phyloP scores from a whole-genome alignment of 164 flowering plant species.

The Sedum album region DNA sequence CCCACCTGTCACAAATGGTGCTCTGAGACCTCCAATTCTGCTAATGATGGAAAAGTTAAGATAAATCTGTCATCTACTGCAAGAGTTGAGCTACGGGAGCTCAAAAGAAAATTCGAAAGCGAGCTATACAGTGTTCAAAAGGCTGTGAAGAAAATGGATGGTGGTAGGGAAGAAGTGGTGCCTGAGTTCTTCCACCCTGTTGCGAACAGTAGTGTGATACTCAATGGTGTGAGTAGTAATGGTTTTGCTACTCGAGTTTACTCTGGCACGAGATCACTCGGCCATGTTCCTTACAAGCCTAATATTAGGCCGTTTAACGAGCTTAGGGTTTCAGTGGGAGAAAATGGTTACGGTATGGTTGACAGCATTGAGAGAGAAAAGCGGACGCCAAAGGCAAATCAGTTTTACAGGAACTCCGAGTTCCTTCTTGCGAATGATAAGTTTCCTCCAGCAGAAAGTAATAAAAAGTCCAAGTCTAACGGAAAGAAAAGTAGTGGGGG shows the following conservation, averaged over 20 bases:
- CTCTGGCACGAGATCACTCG: not conserved
- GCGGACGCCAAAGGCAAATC: not conserved
- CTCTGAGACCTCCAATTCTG: not conserved
- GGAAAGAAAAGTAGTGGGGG: not conserved
- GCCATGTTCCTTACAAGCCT: not conserved
- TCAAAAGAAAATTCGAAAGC: not conserved
- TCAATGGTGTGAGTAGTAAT: not conserved
- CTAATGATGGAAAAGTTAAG: not conserved
- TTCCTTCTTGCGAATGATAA: not conserved
- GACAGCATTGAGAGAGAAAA: not conserved
- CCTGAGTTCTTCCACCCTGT: not conserved
- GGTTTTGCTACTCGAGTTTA: not conserved
- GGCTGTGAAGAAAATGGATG: not conserved
- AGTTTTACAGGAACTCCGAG: not conserved
- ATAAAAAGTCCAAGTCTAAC: not conserved
- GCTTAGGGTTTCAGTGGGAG: not conserved
- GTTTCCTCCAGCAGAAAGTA: not conserved
- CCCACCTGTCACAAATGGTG: not conserved
- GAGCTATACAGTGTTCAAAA: not conserved
- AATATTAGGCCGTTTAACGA: not conserved
- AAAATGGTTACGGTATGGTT: not conserved
- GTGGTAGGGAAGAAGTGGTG: not conserved
- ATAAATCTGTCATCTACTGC: not conserved
- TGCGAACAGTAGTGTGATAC: not conserved
- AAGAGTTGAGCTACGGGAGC: not conserved